Base-by-base conservation (phyloP, 306 rosid species). In the Mimosa pudica region DNA sequence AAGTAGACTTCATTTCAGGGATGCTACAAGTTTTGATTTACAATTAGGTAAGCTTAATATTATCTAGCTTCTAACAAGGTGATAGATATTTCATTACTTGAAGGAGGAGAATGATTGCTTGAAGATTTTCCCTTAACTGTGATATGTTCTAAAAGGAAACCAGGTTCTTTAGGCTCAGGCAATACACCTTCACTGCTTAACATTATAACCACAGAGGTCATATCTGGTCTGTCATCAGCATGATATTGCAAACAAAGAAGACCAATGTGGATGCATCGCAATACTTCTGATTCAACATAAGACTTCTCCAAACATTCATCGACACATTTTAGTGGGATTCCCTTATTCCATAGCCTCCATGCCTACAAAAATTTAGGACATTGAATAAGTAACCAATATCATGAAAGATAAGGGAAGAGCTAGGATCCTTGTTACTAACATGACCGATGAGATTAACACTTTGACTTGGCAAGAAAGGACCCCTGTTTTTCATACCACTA, bases 31-130 rank as follows among this genome's bases (percentile, higher is more conserved):
- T 38, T 38, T 5, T 38, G 42, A 38, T 38, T 38, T 38, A 38
- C 42, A 38, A 38, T 38, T 5, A 60, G 3, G 8, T 5, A 63
- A 5, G 2, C 33, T 2, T 38, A 38, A 20, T 2, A 69, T 35
- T 69, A 84, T 49, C 85, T 67, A 2, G 70, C 80, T n/a, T 77
- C 61, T 1, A 87, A 47, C 4, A 4, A 4, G 11, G 81, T 61
- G 2, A 70, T 13, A 3, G 70, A 71, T 18, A 78, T n/a, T 20
- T 64, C 75, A 20, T 83, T 86, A 5, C 5, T 44, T 18, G 87
- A 85, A 58, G 16, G 44, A 51, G 69, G 10, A 57, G n/a, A 32
- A 17, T 60, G 42, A 10, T 77, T 84, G 48, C 8, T 14, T 5
- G 70, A 33, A 62, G 79, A 82, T 63, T 71, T 71, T 0, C n/a